Conservation (phyloP, 257 asterid species). For the Lycium barbarum region DNA sequence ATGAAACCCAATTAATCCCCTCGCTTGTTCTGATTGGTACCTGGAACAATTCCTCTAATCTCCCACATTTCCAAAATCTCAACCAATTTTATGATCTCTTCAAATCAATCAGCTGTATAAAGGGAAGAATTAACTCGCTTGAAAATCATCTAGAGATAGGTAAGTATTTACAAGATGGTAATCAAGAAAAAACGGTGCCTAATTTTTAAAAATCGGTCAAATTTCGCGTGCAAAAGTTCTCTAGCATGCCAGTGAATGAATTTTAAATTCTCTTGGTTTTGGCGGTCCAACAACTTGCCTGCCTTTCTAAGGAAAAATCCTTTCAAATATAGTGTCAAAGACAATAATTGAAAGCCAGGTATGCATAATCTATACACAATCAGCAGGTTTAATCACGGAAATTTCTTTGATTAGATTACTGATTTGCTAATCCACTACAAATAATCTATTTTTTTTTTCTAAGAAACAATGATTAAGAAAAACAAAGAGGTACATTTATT, state of each 20-base stretch:
- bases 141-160: background rate
- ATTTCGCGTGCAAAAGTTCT: too few relatives aligned
- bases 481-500: background rate
- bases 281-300: too few relatives aligned
- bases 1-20: background rate
- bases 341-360: too few relatives aligned
- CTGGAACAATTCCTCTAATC: too few relatives aligned
- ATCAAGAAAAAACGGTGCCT: background rate
- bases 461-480: conserved; percentile 1
- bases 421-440: background rate
- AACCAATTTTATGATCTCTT: background rate
- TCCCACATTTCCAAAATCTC: background rate
- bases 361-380: background rate
- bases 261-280: too few relatives aligned
- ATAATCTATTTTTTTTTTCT: background rate
- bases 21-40: too few relatives aligned
- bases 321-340: too few relatives aligned
- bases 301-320: too few relatives aligned
- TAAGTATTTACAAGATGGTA: background rate
- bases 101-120: background rate
- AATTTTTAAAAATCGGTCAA: too few relatives aligned
- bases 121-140: background rate
- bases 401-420: background rate
- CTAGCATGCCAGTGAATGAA: too few relatives aligned
- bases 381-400: background rate